Percentiles rank a stretch among this genome's conserved stretches.
Evolutionary conservation across 2,329 filamentous ascomycete species (phyloP).

Genomic region (Colletotrichum cordylinicola): DNA sequence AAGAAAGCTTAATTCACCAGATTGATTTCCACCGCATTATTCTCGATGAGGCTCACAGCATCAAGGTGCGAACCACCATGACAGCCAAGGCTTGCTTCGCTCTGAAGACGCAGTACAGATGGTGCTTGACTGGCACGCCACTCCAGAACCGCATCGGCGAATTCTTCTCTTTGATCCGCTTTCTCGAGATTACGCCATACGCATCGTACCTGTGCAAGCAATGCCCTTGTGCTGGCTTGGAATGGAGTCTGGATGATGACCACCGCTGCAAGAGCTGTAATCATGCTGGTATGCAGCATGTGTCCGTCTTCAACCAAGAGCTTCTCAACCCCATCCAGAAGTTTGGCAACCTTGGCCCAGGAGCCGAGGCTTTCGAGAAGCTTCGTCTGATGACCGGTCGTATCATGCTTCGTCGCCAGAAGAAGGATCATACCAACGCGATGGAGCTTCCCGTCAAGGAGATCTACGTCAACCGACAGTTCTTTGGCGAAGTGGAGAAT

Average conservation of each 20-base stretch:
- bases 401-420: conserved; percentile 95
- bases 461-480: conserved; percentile 89
- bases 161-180: conserved; percentile 93
- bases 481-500: conserved; percentile 94
- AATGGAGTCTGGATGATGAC: conserved; percentile 80
- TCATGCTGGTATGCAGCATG: conserved; percentile 48
- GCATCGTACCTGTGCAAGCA: conserved; percentile 93
- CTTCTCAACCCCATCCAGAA: conserved; percentile 82
- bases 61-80: conserved; percentile 88
- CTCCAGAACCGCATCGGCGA: conserved; percentile 97
- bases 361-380: conserved; percentile 77
- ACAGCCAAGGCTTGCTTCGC: conserved; percentile 96
- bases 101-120: conserved; percentile 85
- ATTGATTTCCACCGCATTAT: conserved; percentile 91
- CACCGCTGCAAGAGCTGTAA: conserved; percentile 73
- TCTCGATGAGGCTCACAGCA: conserved; percentile 93
- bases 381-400: conserved; percentile 87
- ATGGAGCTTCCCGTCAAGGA: conserved; percentile 98
- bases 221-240: conserved; percentile 79
- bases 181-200: conserved; percentile 87
- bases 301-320: conserved; percentile 86
- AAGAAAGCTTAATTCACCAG: conserved; percentile 80
- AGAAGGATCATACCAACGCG: conserved; percentile 89
- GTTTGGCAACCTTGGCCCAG: conserved; percentile 65
- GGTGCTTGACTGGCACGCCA: conserved; percentile 94